Evolutionary conservation across 257 asterid genomes (phyloP).

Genomic region (Ballota nigra): DNA sequence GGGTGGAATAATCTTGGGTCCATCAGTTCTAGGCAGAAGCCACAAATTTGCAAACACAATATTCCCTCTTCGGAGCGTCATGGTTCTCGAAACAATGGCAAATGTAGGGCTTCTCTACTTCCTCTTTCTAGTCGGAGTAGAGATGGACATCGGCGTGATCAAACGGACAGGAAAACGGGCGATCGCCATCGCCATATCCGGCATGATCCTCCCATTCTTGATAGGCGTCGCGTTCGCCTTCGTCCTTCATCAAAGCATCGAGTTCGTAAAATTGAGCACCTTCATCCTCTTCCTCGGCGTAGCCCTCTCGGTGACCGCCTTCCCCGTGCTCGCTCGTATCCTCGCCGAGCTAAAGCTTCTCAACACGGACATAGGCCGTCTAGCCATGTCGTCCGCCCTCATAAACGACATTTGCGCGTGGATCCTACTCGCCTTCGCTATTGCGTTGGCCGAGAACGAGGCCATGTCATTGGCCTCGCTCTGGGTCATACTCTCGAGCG

Average conservation of each 20-base stretch:
- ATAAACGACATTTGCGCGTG: conserved; percentile 95
- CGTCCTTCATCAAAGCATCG: conserved; percentile 43
- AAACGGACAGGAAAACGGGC: conserved; percentile 67
- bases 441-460: conserved; percentile 78
- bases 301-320: conserved; percentile 81
- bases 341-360: conserved; percentile 92
- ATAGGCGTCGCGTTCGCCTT: conserved; percentile 70
- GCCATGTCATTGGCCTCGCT: conserved; percentile 54
- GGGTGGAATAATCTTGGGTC: conserved; percentile 95
- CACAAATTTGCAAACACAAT: conserved; percentile 42
- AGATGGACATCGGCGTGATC: conserved; percentile 86
- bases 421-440: conserved; percentile 76
- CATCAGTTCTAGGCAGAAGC: conserved; percentile 75
- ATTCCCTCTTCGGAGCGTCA: conserved; percentile 86
- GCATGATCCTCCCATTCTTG: conserved; percentile 78
- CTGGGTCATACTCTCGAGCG: conserved; percentile 76
- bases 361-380: conserved; percentile 75
- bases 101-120: conserved; percentile 89
- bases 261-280: conserved; percentile 54
- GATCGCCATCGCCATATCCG: conserved; percentile 54
- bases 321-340: conserved; percentile 87
- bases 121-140: conserved; percentile 87
- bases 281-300: conserved; percentile 91
- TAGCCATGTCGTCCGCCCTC: conserved; percentile 87
- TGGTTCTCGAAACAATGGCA: conserved; percentile 98